Base-by-base conservation (phyloP, 306 rosid genomes). In the Oemleria cerasiformis region DNA sequence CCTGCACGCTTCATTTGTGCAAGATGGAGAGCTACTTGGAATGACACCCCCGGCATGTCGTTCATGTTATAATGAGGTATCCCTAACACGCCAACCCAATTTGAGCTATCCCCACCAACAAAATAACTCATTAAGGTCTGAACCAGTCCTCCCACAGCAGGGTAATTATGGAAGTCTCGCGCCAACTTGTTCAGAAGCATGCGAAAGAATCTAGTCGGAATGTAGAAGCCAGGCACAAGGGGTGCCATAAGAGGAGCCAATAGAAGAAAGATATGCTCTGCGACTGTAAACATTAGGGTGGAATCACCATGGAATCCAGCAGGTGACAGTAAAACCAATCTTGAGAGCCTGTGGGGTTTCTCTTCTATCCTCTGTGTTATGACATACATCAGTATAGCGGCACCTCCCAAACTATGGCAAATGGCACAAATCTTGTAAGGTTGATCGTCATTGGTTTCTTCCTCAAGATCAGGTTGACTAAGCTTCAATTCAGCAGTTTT, bases 81-180 rank as follows among this genome's bases (percentile, higher is more conserved):
- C 17, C 96, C 96, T 63, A 90, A 64, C 12, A 87, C 97, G 16
- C 98, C 98, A 39, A 93, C 93, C 98, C 98, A 93, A 67, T 93
- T 93, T 58, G 98, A 93, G 80, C 97, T 93, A 83, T 93, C 98
- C 25, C 98, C 98, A 7, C 98, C 98, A 56, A 84, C 92, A 43
- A 83, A 73, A 64, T 93, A 93, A 70, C 98, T 75, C 96, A 93
- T 89, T 20, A 93, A 44, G 17, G 94, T 93, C 79, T 93, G 98
- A 77, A 93, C 98, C 64, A 93, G 67, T 39, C 98, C 98, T 63
- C 98, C 96, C 62, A 90, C 96, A 0, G 97, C 97, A 45, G 98
- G 97, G 74, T 88, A 85, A 82, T 87, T 86, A 61, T 90, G 92
- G 76, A 93, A 82, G 79, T 93, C 97, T 50, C 97, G 88, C 9